A percentile compares a stretch with the other conserved stretches of the same genome.
These are phyloP conservation scores for Porpolomopsis calyptriformis DNA, from an alignment of 768 basidiomycete species.

Conservation along the genomic window DNA sequence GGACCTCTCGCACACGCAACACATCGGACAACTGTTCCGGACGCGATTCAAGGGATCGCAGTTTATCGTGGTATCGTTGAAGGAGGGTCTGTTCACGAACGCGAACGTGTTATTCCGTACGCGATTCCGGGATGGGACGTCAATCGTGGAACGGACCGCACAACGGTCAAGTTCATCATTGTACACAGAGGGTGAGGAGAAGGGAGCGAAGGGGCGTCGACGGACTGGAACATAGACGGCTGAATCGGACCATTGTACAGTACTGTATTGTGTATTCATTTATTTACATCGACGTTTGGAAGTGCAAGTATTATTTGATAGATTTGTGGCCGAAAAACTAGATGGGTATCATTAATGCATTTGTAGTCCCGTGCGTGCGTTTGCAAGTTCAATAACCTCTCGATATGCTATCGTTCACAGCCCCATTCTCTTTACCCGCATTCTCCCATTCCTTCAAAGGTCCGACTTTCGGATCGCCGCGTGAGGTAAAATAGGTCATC, in stretches of 20 bases:
- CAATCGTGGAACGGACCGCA: conserved; percentile 73
- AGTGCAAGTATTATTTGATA: too few species aligned
- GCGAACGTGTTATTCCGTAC: conserved; percentile 94
- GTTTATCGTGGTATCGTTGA: conserved; percentile 95
- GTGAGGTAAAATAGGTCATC: conserved; percentile 15
- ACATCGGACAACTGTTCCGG: conserved; percentile 96
- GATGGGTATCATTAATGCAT: too few species aligned
- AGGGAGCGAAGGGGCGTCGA: conserved; percentile 20
- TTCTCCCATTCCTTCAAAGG: background rate
- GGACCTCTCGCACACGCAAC: conserved; percentile 91
- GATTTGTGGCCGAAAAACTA: too few species aligned
- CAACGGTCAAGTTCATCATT: conserved; percentile 48
- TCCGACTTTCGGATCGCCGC: conserved; percentile 11
- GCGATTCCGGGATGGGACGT: conserved; percentile 89
- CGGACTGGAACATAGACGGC: conserved; percentile 21
- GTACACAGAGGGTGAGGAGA: conserved; percentile 26
- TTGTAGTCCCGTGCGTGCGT: too few species aligned
- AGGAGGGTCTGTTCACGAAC: conserved; percentile 95
- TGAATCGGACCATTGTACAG: too few species aligned
- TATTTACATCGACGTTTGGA: too few species aligned
- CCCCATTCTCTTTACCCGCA: background rate
- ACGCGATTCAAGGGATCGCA: conserved; percentile 96
- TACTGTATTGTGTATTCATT: too few species aligned
- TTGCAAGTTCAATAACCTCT: too few species aligned
- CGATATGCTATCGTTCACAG: too few species aligned